A percentile compares a stretch with the other conserved stretches of the same genome.
Evolutionary conservation across 257 asterid species (phyloP).

Genomic region (Fraxinus americana): DNA sequence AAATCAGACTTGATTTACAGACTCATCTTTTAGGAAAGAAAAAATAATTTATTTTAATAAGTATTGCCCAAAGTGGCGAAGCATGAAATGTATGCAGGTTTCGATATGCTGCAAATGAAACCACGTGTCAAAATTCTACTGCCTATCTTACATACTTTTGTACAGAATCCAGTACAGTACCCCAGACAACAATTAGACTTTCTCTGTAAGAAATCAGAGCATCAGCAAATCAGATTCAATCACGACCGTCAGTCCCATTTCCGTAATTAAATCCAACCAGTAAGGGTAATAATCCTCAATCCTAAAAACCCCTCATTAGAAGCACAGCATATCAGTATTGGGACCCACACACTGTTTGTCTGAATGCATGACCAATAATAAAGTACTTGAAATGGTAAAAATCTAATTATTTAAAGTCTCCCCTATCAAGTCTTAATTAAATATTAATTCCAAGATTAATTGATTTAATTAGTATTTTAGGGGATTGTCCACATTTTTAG

Average conservation of each 20-base stretch:
- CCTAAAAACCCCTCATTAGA: constrained; percentile 1
- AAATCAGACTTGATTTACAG: too few relatives aligned
- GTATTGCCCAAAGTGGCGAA: too few relatives aligned
- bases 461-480: too few relatives aligned
- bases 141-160: constrained; percentile 29
- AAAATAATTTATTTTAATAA: too few relatives aligned
- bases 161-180: constrained; percentile 26
- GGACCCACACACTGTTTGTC: constrained; percentile 42
- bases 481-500: too few relatives aligned
- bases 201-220: constrained; percentile 21
- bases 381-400: constrained; percentile 27
- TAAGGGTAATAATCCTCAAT: constrained; percentile 19
- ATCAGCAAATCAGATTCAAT: constrained; percentile 40
- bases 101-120: constrained; percentile 8
- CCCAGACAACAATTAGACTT: constrained; percentile 26
- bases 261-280: constrained; percentile 27
- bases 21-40: too few relatives aligned
- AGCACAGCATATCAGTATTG: constrained; percentile 19
- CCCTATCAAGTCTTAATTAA: too few relatives aligned
- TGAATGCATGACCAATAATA: constrained; percentile 34
- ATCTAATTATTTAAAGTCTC: too few relatives aligned
- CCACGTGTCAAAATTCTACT: constrained; percentile 31
- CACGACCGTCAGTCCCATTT: constrained; percentile 17
- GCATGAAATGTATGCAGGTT: constrained; percentile 17
- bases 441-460: too few relatives aligned